Conservation (phyloP, 2,329 filamentous ascomycete species). For the Pseudocercospora musae region DNA sequence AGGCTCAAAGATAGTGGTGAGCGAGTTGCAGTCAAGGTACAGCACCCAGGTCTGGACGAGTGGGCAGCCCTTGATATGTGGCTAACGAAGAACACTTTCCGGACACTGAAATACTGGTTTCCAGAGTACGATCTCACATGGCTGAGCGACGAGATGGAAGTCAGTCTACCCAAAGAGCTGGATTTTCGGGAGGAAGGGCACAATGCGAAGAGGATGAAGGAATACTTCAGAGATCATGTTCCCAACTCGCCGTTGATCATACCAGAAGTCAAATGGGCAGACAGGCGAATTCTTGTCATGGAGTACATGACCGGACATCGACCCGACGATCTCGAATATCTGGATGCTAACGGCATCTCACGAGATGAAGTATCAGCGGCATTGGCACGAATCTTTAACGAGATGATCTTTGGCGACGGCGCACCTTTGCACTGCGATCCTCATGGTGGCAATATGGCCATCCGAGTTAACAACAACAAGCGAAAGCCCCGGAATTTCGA, state of each 20-base stretch:
- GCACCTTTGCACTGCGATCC: constrained; percentile 95
- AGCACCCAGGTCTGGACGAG: constrained; percentile 84
- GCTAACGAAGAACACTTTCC: constrained; percentile 84
- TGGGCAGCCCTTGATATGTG: constrained; percentile 87
- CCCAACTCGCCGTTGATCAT: constrained; percentile 79
- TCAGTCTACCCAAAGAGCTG: constrained; percentile 84
- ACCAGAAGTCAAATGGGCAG: constrained; percentile 84
- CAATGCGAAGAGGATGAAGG: constrained; percentile 75
- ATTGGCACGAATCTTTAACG: constrained; percentile 90
- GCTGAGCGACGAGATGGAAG: constrained; percentile 89
- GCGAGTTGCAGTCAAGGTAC: constrained; percentile 92
- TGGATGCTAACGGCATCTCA: constrained; percentile 83
- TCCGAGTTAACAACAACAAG: constrained; percentile 68
- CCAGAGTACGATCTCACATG: constrained; percentile 97
- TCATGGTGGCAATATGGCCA: constrained; percentile 92
- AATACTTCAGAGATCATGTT: constrained; percentile 70
- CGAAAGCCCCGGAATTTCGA: constrained; percentile 75
- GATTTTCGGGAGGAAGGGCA: constrained; percentile 82
- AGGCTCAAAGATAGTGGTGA: constrained; percentile 77
- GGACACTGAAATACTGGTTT: constrained; percentile 85
- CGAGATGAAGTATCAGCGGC: constrained; percentile 93
- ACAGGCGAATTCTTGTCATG: constrained; percentile 90
- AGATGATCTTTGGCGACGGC: constrained; percentile 93
- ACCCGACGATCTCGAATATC: constrained; percentile 81
- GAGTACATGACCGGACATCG: constrained; percentile 83